Evolutionary conservation across 306 rosid species (phyloP).

Genomic region (Rubus parviflorus): DNA sequence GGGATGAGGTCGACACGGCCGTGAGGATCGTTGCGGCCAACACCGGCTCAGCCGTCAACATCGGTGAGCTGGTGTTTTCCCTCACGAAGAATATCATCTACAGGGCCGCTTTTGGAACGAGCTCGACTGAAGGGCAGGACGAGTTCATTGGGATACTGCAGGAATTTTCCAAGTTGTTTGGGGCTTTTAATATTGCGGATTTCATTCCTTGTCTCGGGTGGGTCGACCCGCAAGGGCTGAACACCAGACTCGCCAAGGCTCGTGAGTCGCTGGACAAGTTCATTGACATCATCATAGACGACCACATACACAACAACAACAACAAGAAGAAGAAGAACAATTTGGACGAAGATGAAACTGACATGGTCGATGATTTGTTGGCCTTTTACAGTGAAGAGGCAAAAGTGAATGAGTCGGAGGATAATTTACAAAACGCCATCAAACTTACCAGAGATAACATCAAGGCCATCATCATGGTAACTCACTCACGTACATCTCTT

Average conservation of each 20-base stretch:
- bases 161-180: slow-evolving; percentile 81
- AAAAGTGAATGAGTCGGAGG: slow-evolving; percentile 34
- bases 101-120: slow-evolving; percentile 78
- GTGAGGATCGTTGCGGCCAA: slow-evolving; percentile 24
- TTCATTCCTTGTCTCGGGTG: slow-evolving; percentile 60
- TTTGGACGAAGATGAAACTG: slow-evolving; percentile 35
- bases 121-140: slow-evolving; percentile 59
- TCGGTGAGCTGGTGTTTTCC: slow-evolving; percentile 64
- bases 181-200: slow-evolving; percentile 75
- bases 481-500: not conserved
- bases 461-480: slow-evolving; percentile 92
- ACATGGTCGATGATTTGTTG: slow-evolving; percentile 87
- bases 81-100: slow-evolving; percentile 63
- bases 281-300: slow-evolving; percentile 67
- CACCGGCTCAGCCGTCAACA: slow-evolving; percentile 44
- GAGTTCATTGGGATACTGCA: slow-evolving; percentile 72
- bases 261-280: slow-evolving; percentile 57
- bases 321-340: slow-evolving; percentile 25
- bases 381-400: slow-evolving; percentile 62
- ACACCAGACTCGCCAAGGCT: slow-evolving; percentile 49
- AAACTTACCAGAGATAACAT: slow-evolving; percentile 75
- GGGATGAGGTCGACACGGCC: slow-evolving; percentile 62
- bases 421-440: slow-evolving; percentile 48
- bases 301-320: slow-evolving; percentile 49
- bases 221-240: slow-evolving; percentile 71